Base-by-base conservation (phyloP, 2,329 filamentous ascomycete species). In the Didymella lethalis region DNA sequence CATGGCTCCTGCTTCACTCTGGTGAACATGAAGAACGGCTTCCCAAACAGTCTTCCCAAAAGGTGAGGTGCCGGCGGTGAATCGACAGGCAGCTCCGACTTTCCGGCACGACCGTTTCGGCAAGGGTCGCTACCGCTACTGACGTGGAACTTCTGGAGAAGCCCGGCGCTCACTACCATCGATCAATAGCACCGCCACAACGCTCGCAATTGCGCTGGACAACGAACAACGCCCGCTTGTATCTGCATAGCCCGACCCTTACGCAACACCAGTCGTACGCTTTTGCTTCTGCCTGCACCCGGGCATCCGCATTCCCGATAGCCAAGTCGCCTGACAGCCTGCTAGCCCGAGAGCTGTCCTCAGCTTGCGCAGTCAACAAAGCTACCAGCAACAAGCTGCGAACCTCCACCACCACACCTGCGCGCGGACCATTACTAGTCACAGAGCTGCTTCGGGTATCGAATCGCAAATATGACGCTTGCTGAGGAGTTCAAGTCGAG, bases 401-500 rank as follows among this genome's bases (percentile, higher is more conserved):
- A 50, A 4, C 47, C 31, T 49, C 32, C 32, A 47, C 34, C 48
- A 51, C 50, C 49, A 34, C 44, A 48, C 20, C 51, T 50, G 36
- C 60, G 31, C 54, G 54, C 62, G 49, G 57, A 58, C 25, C 54
- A 55, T 48, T n/a, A 59, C 28, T 14, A 34, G 41, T 16, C 14
- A 56, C 56, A n/a, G 32, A 54, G 20, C 34, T 11, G n/a, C 28
- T 18, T 41, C 46, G 20, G 34, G 14, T 4, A 31, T 28, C 10
- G 18, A 26, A 54, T 48, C 49, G 65, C 59, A 66, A 68, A 56
- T 0, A 88, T 87, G 86, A 85, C 85, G 65, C 73, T 88, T 64
- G 79, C 82, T 53, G 86, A 88, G 63, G 86, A 88, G 76, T 83
- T 89, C 74, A 85, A 79, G 72, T 86, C 85, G 72, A 80, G 86